These are phyloP conservation scores for Pinus albicaulis DNA, from an alignment of 75 land plant species.

Conservation along the genomic window DNA sequence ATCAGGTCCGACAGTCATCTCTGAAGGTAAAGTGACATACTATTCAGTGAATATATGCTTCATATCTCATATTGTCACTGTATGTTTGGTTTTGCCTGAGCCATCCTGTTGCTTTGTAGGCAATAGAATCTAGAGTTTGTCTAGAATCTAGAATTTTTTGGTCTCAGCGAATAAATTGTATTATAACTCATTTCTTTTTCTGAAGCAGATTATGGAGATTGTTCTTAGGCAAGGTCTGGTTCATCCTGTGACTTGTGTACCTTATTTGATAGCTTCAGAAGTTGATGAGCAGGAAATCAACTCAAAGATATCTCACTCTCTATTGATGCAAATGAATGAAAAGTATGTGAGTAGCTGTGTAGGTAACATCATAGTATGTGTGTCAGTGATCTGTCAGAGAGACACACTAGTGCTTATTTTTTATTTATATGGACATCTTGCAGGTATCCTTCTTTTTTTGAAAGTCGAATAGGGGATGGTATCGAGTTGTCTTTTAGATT, in stretches of 20 bases:
- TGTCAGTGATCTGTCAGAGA: not conserved
- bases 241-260: slow-evolving; percentile 99
- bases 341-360: slow-evolving; percentile 46
- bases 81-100: not conserved
- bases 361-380: not conserved
- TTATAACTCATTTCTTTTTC: not conserved
- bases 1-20: slow-evolving; percentile 77
- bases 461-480: slow-evolving; percentile 97
- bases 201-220: slow-evolving; percentile 83
- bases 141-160: not conserved
- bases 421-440: slow-evolving; percentile 7
- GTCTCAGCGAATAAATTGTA: not conserved
- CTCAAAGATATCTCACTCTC: slow-evolving; percentile 88
- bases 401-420: not conserved
- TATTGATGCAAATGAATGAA: slow-evolving; percentile 90
- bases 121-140: not conserved
- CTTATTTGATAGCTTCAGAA: slow-evolving; percentile 92
- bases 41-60: not conserved
- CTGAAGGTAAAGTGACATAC: slow-evolving; percentile 58
- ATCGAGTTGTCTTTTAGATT: slow-evolving; percentile 85
- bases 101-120: not conserved
- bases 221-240: slow-evolving; percentile 98
- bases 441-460: slow-evolving; percentile 97
- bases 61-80: not conserved
- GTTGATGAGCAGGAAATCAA: slow-evolving; percentile 85